Base-by-base conservation (phyloP, 306 rosid species). In the Pyrus communis region DNA sequence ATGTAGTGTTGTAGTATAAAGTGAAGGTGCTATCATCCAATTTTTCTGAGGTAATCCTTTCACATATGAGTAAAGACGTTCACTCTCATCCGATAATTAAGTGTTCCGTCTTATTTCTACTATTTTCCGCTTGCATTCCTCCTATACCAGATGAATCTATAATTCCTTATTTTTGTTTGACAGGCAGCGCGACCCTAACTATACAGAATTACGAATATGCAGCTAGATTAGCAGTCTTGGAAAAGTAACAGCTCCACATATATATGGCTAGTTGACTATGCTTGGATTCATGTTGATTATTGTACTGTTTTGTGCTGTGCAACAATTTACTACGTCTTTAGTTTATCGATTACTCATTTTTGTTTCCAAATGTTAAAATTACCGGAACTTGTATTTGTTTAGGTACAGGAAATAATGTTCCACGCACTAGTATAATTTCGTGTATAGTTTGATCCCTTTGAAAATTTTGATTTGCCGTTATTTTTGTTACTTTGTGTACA, bases 1-100 rank as follows among this genome's bases (percentile, higher is more conserved):
- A 79, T 84, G 89, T 88, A 77, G 88, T 85, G 84, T 92, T 78
- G 85, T 87, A 86, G 89, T 83, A 81, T 88, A 82, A 88, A 58
- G 61, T 80, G 62, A 74, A 78, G 84, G 78, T 74, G 55, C 65
- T 65, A 80, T 83, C 78, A 40, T 75, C 79, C 83, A 65, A 40
- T 28, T 81, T 87, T 86, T 84, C 74, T 82, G 82, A 80, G 91
- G 81, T 83, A 59, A 71, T 75, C 61, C 43, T 65, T 54, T 51
- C 54, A 28, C 63, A 27, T 42, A 35, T 35, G 38, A 73, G 59
- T 40, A 21, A 75, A 57, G 75, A 63, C 70, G 84, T 68, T n/a
- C 28, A 3, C 28, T 45, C 11, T 12, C 19, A 19, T 55, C 46
- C 9, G 31, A 21, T 64, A 23, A 11, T 69, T 55, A 9, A 12